phyloP scores from a whole-genome alignment of 2,329 filamentous ascomycete genomes.

The Pleomassaria siparia region DNA sequence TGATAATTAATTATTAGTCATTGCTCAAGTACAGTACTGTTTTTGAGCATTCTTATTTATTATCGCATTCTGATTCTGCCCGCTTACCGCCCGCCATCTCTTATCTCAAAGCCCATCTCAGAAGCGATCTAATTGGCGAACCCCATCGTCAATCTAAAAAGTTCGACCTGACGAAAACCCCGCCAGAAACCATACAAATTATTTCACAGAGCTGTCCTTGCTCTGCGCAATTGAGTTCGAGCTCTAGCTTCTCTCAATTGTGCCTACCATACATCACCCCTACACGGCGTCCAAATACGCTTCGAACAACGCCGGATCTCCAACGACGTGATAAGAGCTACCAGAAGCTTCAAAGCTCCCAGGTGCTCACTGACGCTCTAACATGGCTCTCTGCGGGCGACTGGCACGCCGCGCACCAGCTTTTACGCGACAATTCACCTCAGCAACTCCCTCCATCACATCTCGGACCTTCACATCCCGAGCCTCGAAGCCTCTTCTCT shows the following conservation, averaged over 20 bases:
- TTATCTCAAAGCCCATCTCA: conserved; percentile 30
- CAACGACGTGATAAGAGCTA: conserved; percentile 29
- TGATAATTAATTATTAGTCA: too few species aligned
- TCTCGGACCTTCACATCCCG: conserved; percentile 37
- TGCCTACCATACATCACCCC: conserved; percentile 16
- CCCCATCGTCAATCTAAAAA: conserved; percentile 30
- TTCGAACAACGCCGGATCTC: conserved; percentile 8
- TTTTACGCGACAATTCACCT: conserved; percentile 36
- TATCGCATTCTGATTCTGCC: too few species aligned
- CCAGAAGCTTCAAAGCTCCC: conserved; percentile 36
- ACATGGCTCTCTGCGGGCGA: conserved; percentile 46
- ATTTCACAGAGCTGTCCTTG: conserved; percentile 25
- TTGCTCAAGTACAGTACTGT: too few species aligned
- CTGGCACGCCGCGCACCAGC: conserved; percentile 45
- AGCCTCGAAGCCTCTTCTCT: conserved; percentile 33
- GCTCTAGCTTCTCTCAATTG: conserved; percentile 36
- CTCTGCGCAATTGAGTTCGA: conserved; percentile 30
- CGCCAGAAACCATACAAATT: conserved; percentile 18
- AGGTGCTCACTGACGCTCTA: conserved; percentile 31
- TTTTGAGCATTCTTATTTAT: too few species aligned
- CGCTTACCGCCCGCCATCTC: conserved; percentile 24
- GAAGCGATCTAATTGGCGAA: conserved; percentile 31
- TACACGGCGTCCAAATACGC: conserved; percentile 15
- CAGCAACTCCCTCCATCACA: conserved; percentile 28
- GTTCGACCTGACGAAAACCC: too few species aligned